These are phyloP conservation scores for Monilinia laxa DNA, from an alignment of 2,329 filamentous ascomycete species.

Conservation along the genomic window DNA sequence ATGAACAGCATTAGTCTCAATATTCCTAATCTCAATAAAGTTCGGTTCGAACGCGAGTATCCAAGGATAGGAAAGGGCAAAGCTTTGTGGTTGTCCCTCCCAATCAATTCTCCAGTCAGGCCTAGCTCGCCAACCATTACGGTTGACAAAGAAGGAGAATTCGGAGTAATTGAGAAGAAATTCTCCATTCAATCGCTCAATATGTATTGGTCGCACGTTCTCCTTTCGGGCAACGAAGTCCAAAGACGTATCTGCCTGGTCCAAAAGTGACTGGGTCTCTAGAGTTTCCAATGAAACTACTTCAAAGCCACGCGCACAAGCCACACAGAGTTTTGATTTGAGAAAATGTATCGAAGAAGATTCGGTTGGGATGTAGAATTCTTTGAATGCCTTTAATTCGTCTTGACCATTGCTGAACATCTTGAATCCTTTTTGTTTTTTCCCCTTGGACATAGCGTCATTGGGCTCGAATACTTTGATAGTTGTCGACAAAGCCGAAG, in stretches of 20 bases:
- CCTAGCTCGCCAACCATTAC: slow-evolving; percentile 93
- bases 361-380: slow-evolving; percentile 98
- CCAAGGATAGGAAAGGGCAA: slow-evolving; percentile 94
- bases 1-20: slow-evolving; percentile 91
- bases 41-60: slow-evolving; percentile 96
- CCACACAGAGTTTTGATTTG: slow-evolving; percentile 93
- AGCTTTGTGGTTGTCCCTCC: slow-evolving; percentile 90
- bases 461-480: slow-evolving; percentile 99
- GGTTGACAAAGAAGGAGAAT: slow-evolving; percentile 98
- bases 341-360: slow-evolving; percentile 98
- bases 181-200: slow-evolving; percentile 94
- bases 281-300: slow-evolving; percentile 95
- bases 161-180: slow-evolving; percentile 98
- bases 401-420: slow-evolving; percentile 95
- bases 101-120: slow-evolving; percentile 97
- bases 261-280: slow-evolving; percentile 95
- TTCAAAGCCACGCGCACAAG: slow-evolving; percentile 92
- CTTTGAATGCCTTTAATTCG: slow-evolving; percentile 94
- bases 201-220: slow-evolving; percentile 91
- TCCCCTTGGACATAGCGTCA: slow-evolving; percentile 87
- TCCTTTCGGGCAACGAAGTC: slow-evolving; percentile 96
- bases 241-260: slow-evolving; percentile 95
- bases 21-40: slow-evolving; percentile 94
- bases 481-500: slow-evolving; percentile 85
- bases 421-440: slow-evolving; percentile 94